Conservation (phyloP, 1,139 yeast genomes). For the Chernovozyma sophiae-reginae region DNA sequence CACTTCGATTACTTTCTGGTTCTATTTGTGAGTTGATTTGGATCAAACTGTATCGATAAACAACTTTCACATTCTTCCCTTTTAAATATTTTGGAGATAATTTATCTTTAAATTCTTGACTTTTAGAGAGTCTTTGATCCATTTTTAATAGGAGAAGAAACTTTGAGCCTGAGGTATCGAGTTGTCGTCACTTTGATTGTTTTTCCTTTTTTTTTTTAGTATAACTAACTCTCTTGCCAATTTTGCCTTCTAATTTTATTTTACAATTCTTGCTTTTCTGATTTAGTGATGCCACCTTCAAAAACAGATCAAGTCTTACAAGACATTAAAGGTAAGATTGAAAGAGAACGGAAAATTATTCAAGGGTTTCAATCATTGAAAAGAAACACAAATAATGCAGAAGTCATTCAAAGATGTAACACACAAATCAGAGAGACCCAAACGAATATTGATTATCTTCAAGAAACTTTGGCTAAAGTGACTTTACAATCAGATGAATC, state of each 20-base stretch:
- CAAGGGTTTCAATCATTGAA: slow-evolving; percentile 82
- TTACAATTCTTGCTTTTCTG: slow-evolving; percentile 1
- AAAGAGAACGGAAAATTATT: slow-evolving; percentile 81
- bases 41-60: no score
- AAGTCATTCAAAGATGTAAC: slow-evolving; percentile 87
- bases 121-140: no score
- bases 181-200: no score
- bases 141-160: no score
- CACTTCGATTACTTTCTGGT: no score
- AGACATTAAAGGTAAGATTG: slow-evolving; percentile 79
- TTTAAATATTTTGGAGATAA: no score
- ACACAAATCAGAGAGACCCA: slow-evolving; percentile 88
- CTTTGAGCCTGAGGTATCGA: no score
- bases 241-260: neutral
- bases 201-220: no score
- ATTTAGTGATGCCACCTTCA: slow-evolving; percentile 8
- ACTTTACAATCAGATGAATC: slow-evolving; percentile 27
- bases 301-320: slow-evolving; percentile 33
- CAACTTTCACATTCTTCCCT: no score
- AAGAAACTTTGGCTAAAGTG: slow-evolving; percentile 69
- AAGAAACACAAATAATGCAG: slow-evolving; percentile 69
- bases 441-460: slow-evolving; percentile 82
- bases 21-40: no score
- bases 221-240: no score
- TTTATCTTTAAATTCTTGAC: no score